Conservation (phyloP, 1,139 yeast species). For the Groenewaldozyma auringiensis region DNA sequence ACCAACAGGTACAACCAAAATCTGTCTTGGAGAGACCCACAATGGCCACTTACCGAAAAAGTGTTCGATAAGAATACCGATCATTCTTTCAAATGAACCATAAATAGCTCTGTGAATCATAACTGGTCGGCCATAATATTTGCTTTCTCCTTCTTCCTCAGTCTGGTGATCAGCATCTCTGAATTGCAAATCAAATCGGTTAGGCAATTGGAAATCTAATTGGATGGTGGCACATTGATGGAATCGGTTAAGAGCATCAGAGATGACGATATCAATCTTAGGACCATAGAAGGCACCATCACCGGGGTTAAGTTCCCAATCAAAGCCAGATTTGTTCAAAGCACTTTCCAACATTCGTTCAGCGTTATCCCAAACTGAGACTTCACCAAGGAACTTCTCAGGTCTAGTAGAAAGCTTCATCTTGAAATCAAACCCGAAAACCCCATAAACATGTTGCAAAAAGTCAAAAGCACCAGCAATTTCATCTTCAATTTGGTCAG, state of each 20-base stretch:
- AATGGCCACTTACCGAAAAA: constrained; percentile 98
- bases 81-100: constrained; percentile 98
- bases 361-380: constrained; percentile 84
- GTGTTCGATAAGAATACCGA: constrained; percentile 94
- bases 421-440: constrained; percentile 81
- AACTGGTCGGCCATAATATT: constrained; percentile 55
- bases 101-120: constrained; percentile 98
- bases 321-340: constrained; percentile 66
- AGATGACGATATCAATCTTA: constrained; percentile 87
- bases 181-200: constrained; percentile 81
- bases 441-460: constrained; percentile 68
- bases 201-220: constrained; percentile 94
- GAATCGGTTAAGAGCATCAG: constrained; percentile 89
- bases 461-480: constrained; percentile 74
- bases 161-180: constrained; percentile 45
- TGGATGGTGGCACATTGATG: constrained; percentile 98
- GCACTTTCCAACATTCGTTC: constrained; percentile 71
- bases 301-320: constrained; percentile 89
- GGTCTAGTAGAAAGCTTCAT: constrained; percentile 94
- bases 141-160: constrained; percentile 16
- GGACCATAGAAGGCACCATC: constrained; percentile 99
- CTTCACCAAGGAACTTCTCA: constrained; percentile 78
- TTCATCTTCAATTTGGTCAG: constrained; percentile 78
- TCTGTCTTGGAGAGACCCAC: constrained; percentile 98
- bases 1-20: constrained; percentile 91